Conservation (phyloP, 805 yeast species). For the Starmerella lactis-condensi region DNA sequence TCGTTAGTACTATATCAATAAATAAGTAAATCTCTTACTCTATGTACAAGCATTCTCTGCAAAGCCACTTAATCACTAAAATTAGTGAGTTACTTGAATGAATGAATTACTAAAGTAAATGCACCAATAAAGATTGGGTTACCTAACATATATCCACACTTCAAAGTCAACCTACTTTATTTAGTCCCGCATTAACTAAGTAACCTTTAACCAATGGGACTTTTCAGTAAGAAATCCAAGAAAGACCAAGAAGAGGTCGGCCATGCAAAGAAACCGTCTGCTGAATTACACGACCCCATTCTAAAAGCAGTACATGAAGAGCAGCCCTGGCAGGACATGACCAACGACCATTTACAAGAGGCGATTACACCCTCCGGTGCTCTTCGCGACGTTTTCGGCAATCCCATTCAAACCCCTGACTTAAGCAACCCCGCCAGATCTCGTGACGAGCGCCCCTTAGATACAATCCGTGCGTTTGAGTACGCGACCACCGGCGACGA, state of each 20-base stretch:
- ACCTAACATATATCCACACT: too few relatives aligned
- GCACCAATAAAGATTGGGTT: too few relatives aligned
- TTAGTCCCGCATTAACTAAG: too few relatives aligned
- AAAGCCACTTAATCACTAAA: too few relatives aligned
- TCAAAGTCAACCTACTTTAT: too few relatives aligned
- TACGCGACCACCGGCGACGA: conserved; percentile 84
- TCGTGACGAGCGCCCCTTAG: conserved; percentile 91
- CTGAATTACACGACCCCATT: conserved; percentile 70
- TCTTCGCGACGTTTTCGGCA: conserved; percentile 70
- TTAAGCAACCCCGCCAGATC: conserved; percentile 82
- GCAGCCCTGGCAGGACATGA: conserved; percentile 72
- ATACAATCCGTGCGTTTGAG: conserved; percentile 85
- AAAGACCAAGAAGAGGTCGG: conserved; percentile 18
- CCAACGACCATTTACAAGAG: conserved; percentile 21
- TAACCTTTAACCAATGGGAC: conserved; percentile 19
- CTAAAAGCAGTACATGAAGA: conserved; percentile 83
- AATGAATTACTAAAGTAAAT: too few relatives aligned
- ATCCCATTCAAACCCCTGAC: conserved; percentile 59
- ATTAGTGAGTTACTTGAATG: too few relatives aligned
- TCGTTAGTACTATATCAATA: too few relatives aligned
- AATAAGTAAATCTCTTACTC: too few relatives aligned
- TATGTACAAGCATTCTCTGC: too few relatives aligned
- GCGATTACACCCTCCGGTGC: conserved; percentile 34
- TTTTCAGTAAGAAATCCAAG: conserved; percentile 16
- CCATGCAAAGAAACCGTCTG: conserved; percentile 13